phyloP scores from a whole-genome alignment of 345 rosid genomes.

The Clarkia xantiana region DNA sequence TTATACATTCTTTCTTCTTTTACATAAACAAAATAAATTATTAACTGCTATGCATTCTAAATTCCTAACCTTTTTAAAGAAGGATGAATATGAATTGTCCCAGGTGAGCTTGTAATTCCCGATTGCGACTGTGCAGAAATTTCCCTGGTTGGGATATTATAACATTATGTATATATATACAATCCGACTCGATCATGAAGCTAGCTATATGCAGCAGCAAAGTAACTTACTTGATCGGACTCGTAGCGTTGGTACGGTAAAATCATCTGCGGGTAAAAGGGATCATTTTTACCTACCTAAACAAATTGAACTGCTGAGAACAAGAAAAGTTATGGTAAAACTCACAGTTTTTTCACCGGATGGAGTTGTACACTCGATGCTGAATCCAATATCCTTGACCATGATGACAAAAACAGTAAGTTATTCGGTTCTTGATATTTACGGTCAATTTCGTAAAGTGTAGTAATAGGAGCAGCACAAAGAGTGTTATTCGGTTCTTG shows the following conservation, averaged over 20 bases:
- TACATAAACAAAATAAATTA: no score
- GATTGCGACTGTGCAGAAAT: constrained; percentile 64
- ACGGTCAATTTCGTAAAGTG: no score
- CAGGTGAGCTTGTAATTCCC: constrained; percentile 90
- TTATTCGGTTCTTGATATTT: neutral
- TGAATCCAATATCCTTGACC: constrained; percentile 90
- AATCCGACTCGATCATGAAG: neutral
- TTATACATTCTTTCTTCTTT: no score
- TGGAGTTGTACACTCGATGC: constrained; percentile 61
- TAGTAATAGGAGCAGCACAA: no score
- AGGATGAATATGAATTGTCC: constrained; percentile 88
- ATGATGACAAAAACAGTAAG: neutral
- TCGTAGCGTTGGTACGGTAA: constrained; percentile 77
- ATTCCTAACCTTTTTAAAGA: constrained; percentile 94
- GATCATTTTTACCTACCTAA: neutral
- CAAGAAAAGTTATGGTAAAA: constrained; percentile 8
- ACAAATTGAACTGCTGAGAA: no score
- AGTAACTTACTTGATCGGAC: constrained; percentile 62
- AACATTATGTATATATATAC: no score
- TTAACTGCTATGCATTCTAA: no score
- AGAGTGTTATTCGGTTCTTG: no score
- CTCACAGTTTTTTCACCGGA: constrained; percentile 71
- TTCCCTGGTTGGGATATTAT: constrained; percentile 42
- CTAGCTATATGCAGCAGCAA: constrained; percentile 6
- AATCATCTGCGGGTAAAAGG: constrained; percentile 31